These are phyloP conservation scores for Nigrograna mackinnonii DNA, from an alignment of 2,329 filamentous ascomycete genomes.

Conservation along the genomic window DNA sequence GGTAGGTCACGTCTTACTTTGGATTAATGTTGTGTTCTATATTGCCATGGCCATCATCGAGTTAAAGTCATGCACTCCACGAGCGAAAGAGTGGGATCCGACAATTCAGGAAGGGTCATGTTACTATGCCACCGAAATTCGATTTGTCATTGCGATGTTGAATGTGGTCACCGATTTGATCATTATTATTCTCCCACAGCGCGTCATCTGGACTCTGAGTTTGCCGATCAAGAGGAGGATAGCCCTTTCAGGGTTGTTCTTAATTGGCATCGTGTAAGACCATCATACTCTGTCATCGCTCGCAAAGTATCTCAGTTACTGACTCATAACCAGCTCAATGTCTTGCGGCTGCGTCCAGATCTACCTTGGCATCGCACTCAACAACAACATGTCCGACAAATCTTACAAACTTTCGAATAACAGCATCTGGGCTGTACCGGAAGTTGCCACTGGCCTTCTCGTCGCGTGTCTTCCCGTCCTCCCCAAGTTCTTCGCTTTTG, in stretches of 20 bases:
- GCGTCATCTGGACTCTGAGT: constrained; percentile 18
- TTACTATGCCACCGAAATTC: constrained; percentile 13
- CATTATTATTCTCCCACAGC: constrained; percentile 17
- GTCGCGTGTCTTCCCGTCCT: constrained; percentile 17
- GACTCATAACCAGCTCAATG: no score
- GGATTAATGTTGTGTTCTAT: constrained; percentile 19
- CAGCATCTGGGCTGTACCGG: constrained; percentile 19
- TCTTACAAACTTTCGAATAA: no score
- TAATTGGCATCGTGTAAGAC: constrained; percentile 15
- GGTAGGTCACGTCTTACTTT: constrained; percentile 12
- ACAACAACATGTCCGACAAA: no score
- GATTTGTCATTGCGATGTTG: constrained; percentile 16
- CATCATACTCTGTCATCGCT: no score
- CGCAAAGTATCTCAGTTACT: no score
- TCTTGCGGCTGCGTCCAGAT: no score
- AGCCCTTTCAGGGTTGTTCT: constrained; percentile 16
- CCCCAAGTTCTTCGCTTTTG: constrained; percentile 14
- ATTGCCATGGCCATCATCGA: constrained; percentile 13
- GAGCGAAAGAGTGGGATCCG: constrained; percentile 18
- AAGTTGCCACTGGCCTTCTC: constrained; percentile 16
- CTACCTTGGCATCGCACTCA: no score
- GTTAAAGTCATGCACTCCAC: constrained; percentile 18
- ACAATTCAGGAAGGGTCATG: constrained; percentile 12
- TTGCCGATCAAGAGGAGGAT: constrained; percentile 11
- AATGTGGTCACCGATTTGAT: constrained; percentile 21